Evolutionary conservation across 352 stramenopile species (phyloP).

Genomic region (Phytophthora niederhauseri): DNA sequence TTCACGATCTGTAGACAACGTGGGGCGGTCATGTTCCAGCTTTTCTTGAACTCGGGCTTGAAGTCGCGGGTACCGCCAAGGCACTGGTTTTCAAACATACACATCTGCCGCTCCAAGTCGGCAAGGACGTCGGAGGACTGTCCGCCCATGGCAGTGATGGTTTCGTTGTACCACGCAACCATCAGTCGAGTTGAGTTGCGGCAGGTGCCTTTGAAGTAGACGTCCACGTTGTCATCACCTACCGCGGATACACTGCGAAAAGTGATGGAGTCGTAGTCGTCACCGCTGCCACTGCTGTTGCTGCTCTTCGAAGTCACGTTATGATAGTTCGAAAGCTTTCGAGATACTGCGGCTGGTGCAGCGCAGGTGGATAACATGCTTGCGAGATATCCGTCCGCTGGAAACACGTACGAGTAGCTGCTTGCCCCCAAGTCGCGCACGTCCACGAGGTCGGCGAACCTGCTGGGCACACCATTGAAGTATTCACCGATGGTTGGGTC

Average conservation of each 20-base stretch:
- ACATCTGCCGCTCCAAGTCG: slow-evolving; percentile 60
- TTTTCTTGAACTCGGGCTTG: slow-evolving; percentile 42
- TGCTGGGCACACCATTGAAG: slow-evolving; percentile 31
- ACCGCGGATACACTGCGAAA: no score
- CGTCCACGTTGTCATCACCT: no score
- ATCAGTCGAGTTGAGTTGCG: no score
- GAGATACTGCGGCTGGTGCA: not conserved
- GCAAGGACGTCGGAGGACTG: slow-evolving; percentile 36
- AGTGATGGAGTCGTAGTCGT: no score
- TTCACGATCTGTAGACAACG: slow-evolving; percentile 26
- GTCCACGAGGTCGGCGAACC: slow-evolving; percentile 44
- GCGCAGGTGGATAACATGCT: slow-evolving; percentile 38
- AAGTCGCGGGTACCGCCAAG: slow-evolving; percentile 21
- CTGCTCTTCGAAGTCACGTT: no score
- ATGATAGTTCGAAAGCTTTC: no score
- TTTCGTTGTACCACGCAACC: slow-evolving; percentile 43
- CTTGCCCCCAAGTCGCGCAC: slow-evolving; percentile 36
- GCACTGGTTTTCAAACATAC: slow-evolving; percentile 43
- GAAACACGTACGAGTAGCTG: slow-evolving; percentile 47
- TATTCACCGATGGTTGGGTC: slow-evolving; percentile 40
- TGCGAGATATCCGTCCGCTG: slow-evolving; percentile 33
- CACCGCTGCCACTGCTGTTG: no score
- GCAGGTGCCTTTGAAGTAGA: no score
- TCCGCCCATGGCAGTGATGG: slow-evolving; percentile 37
- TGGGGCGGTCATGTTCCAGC: slow-evolving; percentile 30